Conservation (phyloP, 495 filamentous ascomycete genomes). For the Parathielavia appendiculata region DNA sequence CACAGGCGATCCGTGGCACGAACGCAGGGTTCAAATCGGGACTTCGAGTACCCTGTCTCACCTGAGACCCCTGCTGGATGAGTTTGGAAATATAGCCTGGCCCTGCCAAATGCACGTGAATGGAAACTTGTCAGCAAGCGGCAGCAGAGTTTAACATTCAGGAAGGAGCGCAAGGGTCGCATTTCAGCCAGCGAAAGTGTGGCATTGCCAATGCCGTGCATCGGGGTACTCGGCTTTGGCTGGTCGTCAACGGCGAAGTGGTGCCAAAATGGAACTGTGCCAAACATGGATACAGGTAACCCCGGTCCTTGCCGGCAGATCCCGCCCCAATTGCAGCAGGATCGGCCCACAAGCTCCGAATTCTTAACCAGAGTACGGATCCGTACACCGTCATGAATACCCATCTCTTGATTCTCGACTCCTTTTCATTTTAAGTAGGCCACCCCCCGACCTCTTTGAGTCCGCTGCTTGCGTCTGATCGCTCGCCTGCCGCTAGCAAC, state of each 20-base stretch:
- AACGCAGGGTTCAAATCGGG: background rate
- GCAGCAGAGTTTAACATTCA: background rate
- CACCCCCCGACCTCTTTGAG: background rate
- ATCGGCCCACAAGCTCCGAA: conserved; percentile 24
- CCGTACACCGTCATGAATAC: no score
- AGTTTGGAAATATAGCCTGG: background rate
- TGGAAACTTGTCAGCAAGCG: background rate
- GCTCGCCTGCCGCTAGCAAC: background rate
- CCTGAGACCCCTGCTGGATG: background rate
- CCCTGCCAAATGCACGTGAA: background rate
- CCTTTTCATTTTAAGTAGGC: conserved; percentile 10
- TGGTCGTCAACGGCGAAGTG: background rate
- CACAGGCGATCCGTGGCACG: background rate
- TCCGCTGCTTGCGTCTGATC: background rate
- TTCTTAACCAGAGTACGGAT: no score
- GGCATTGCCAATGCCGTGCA: conserved; percentile 3
- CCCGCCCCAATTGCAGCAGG: conserved; percentile 21
- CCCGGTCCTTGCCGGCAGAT: conserved; percentile 7
- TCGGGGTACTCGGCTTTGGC: conserved; percentile 6
- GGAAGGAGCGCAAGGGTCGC: background rate
- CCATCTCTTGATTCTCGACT: conserved; percentile 7
- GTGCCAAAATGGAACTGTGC: no score
- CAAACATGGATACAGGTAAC: no score
- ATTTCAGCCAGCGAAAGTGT: background rate
- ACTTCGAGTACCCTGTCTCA: no score